phyloP scores from a whole-genome alignment of 495 filamentous ascomycete species.

The Xylaria telfairii region DNA sequence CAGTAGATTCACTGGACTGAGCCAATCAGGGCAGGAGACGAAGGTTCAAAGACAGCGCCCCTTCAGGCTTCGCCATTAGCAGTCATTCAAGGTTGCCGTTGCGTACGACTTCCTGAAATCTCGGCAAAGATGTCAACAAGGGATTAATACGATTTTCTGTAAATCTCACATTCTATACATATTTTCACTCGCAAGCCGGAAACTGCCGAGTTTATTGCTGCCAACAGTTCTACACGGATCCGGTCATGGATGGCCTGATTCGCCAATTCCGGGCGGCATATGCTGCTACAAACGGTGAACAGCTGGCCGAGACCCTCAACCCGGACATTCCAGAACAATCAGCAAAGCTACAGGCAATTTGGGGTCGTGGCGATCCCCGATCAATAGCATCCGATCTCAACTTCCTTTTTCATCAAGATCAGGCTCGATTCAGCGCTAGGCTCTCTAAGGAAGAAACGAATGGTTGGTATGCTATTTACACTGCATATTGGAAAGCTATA shows the following conservation, averaged over 20 bases:
- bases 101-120: neutral
- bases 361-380: slow-evolving; percentile 42
- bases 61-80: neutral
- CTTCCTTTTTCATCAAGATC: slow-evolving; percentile 36
- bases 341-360: slow-evolving; percentile 66
- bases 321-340: slow-evolving; percentile 65
- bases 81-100: neutral
- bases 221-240: neutral
- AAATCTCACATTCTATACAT: neutral
- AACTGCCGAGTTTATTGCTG: neutral
- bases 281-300: slow-evolving; percentile 61
- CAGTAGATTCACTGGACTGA: neutral
- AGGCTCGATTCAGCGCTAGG: slow-evolving; percentile 35
- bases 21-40: slow-evolving; percentile 7
- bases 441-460: slow-evolving; percentile 68
- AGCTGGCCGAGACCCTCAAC: slow-evolving; percentile 70
- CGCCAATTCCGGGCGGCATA: slow-evolving; percentile 67
- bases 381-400: slow-evolving; percentile 33
- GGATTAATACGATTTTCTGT: slow-evolving; percentile 19
- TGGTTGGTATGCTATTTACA: slow-evolving; percentile 84
- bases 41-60: slow-evolving; percentile 8
- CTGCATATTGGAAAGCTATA: slow-evolving; percentile 80
- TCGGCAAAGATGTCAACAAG: slow-evolving; percentile 2
- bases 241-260: slow-evolving; percentile 67
- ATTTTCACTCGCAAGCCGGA: neutral